Evolutionary conservation across 163 green algal species (phyloP), one percentile per base, ranked within the genome.

Genomic region (Scenedesmus sp.): DNA sequence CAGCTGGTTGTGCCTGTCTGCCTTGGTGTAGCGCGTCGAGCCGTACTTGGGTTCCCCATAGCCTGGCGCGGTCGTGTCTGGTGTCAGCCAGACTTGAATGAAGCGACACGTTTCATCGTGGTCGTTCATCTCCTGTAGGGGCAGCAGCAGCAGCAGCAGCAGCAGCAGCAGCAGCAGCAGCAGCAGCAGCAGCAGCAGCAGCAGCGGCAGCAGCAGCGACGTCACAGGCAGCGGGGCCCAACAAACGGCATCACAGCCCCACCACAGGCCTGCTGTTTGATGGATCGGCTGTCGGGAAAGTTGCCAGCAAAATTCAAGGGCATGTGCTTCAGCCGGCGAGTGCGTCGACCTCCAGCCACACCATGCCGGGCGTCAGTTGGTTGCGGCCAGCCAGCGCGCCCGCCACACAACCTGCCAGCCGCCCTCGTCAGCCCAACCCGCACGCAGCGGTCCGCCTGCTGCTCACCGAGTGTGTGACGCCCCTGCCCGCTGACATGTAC

Each of bases 121-220:
- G 37, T 97, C 95, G 87, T 98, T 98, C 96, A 98, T 96, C 84
- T 98, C 96, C 93, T 96, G 91, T 65, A 81, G 22, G 22, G 13
- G 9, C 9, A 78, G 37, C 2, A 16, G 30, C 49, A 70, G 24
- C 80, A 86, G 44, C 35, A 70, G 13, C 35, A 78, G 13, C 42
- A n/a, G 81, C 46, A 10, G 49, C 33, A n/a, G 12, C 51, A 42
- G 22, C 33, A 73, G 10, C 40, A 9, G 81, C 30, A 5, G 46
- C 6, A 30, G 30, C 33, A 42, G n/a, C 10, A n/a, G n/a, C n/a
- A n/a, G 5, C 30, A 15, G 40, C 40, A 65, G 22, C 49, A 13
- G 0, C 56, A 79, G 10, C 53, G 53, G 53, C 82, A 83, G 49
- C 83, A 59, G 51, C 35, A 59, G n/a, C 43, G 12, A 82, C 46